A percentile compares a stretch with the other conserved stretches of the same genome.
Evolutionary conservation across 164 flowering plant species (phyloP).

Genomic region (Nymphaea thermarum): DNA sequence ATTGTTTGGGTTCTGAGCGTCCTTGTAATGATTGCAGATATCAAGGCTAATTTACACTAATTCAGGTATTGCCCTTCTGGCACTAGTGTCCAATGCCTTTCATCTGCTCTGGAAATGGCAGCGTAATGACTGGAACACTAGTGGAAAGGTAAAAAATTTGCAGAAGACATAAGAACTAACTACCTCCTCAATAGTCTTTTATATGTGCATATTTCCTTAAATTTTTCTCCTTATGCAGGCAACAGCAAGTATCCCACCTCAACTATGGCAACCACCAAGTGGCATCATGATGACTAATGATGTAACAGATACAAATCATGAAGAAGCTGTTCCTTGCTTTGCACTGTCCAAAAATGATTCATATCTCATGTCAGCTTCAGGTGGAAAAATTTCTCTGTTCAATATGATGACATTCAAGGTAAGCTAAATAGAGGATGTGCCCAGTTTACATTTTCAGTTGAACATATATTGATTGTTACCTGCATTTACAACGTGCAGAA

Average conservation of each 20-base stretch:
- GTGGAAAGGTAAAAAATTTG: slow-evolving; percentile 40
- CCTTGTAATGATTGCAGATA: slow-evolving; percentile 27
- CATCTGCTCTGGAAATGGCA: slow-evolving; percentile 83
- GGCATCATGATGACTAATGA: slow-evolving; percentile 80
- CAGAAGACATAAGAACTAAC: background rate
- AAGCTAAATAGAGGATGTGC: background rate
- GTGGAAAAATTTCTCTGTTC: slow-evolving; percentile 1
- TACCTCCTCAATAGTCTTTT: background rate
- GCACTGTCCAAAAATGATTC: slow-evolving; percentile 57
- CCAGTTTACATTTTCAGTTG: background rate
- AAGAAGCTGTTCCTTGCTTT: slow-evolving; percentile 66
- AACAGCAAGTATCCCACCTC: slow-evolving; percentile 47
- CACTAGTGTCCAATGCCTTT: slow-evolving; percentile 65
- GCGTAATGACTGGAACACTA: slow-evolving; percentile 45
- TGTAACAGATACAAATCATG: slow-evolving; percentile 38
- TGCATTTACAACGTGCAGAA: background rate
- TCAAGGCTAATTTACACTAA: slow-evolving; percentile 66
- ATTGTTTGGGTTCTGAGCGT: background rate
- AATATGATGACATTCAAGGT: slow-evolving; percentile 3
- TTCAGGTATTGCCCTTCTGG: slow-evolving; percentile 62
- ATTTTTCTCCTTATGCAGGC: slow-evolving; percentile 34
- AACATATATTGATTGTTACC: background rate
- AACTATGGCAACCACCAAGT: slow-evolving; percentile 69
- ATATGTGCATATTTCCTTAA: background rate
- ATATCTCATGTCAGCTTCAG: slow-evolving; percentile 1